phyloP scores from a whole-genome alignment of 1,284 basidiomycete genomes.

The Pseudomicrostroma phylloplanum region DNA sequence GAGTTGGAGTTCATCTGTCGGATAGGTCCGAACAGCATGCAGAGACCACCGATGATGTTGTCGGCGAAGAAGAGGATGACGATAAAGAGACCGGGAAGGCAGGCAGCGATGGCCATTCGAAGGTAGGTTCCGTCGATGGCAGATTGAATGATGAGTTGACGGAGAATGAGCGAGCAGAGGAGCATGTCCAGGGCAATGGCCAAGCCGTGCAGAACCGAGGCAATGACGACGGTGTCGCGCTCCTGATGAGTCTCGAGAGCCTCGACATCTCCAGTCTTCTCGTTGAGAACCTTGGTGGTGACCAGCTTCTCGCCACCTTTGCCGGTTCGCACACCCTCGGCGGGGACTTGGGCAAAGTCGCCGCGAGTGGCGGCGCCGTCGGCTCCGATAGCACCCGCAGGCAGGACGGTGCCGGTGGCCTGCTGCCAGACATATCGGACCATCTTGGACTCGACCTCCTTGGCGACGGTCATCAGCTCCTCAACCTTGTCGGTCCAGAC shows the following conservation, averaged over 20 bases:
- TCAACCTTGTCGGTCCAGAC: conserved; percentile 70
- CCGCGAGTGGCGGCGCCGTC: too few relatives aligned
- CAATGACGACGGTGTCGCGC: conserved; percentile 64
- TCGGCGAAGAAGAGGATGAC: conserved; percentile 62
- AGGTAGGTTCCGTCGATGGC: conserved; percentile 62
- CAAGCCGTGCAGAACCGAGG: conserved; percentile 69
- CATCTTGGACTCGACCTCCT: conserved; percentile 67
- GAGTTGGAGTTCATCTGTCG: conserved; percentile 58
- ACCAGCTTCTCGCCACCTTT: neutral
- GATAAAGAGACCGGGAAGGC: conserved; percentile 65
- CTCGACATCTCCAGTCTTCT: conserved; percentile 15
- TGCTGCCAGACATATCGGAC: conserved; percentile 69
- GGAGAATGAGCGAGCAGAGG: conserved; percentile 59
- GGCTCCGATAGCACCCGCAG: neutral
- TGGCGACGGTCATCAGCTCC: conserved; percentile 26
- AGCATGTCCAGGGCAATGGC: conserved; percentile 54
- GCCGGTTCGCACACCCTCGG: neutral
- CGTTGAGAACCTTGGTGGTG: conserved; percentile 2
- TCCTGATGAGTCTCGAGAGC: conserved; percentile 13
- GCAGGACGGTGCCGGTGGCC: neutral
- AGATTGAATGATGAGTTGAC: conserved; percentile 65
- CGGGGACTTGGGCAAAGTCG: too few relatives aligned
- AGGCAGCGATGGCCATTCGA: conserved; percentile 64
- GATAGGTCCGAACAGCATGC: conserved; percentile 55
- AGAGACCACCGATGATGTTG: conserved; percentile 56